Percentiles rank a stretch among this genome's conserved stretches.
Evolutionary conservation across 2,329 filamentous ascomycete genomes (phyloP).

Genomic region (Coniochaeta prunicola): DNA sequence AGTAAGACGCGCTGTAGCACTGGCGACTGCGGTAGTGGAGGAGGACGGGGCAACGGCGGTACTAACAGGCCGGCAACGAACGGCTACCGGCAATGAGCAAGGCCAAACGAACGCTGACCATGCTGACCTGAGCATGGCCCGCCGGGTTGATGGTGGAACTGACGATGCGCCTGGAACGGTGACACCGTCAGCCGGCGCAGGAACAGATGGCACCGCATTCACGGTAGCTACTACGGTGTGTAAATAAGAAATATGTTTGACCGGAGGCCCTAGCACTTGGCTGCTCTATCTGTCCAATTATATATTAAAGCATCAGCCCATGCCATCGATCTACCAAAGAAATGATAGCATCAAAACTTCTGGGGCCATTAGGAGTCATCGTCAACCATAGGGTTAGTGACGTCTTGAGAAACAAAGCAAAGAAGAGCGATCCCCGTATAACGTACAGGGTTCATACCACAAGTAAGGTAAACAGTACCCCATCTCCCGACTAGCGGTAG

Average conservation of each 20-base stretch:
- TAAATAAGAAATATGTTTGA: too few species aligned
- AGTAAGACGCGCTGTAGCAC: neutral
- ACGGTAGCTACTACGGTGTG: neutral
- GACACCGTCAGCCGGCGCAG: neutral
- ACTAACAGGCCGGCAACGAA: neutral
- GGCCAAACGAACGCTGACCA: too few species aligned
- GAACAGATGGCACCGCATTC: neutral
- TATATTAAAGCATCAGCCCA: neutral
- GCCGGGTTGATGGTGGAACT: neutral
- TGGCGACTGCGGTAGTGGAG: slow-evolving; percentile 1
- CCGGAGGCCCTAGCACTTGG: neutral
- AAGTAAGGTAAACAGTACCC: neutral
- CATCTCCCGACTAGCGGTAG: neutral
- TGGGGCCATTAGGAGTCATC: neutral
- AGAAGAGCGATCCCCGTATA: neutral
- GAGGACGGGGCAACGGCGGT: neutral
- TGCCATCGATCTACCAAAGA: neutral
- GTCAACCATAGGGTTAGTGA: neutral
- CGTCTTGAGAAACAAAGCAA: neutral
- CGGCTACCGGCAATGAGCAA: neutral
- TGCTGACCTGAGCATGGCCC: neutral
- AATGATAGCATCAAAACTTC: neutral
- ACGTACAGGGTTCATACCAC: neutral
- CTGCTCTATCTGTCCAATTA: neutral
- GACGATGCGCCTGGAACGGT: neutral